Percentiles rank a stretch among this genome's conserved stretches.
Conservation (phyloP, 352 stramenopile genomes). For the Phytophthora foliorum region DNA sequence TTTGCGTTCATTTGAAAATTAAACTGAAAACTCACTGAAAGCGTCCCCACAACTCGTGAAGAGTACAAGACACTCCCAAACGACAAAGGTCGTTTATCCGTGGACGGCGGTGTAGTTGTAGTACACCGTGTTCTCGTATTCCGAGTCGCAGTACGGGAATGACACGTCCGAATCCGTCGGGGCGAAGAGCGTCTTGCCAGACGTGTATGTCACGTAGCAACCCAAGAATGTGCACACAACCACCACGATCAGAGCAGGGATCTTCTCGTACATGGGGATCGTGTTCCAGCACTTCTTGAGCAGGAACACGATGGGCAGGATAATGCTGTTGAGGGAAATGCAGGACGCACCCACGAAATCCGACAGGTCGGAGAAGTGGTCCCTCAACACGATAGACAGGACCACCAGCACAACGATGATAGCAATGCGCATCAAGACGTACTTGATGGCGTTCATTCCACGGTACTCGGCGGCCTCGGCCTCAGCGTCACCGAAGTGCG, state of each 20-base stretch:
- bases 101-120: constrained; percentile 51
- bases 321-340: constrained; percentile 64
- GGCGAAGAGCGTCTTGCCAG: constrained; percentile 53
- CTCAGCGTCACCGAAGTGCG: constrained; percentile 35
- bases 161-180: constrained; percentile 38
- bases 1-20: neutral
- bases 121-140: constrained; percentile 53
- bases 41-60: neutral
- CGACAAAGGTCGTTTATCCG: constrained; percentile 14
- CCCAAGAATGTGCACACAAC: constrained; percentile 49
- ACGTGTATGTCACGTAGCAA: constrained; percentile 54
- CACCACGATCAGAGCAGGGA: constrained; percentile 38
- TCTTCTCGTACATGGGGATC: constrained; percentile 53
- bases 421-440: constrained; percentile 48
- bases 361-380: constrained; percentile 58
- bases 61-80: neutral
- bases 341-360: constrained; percentile 66
- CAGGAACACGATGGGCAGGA: constrained; percentile 62
- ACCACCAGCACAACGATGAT: constrained; percentile 51
- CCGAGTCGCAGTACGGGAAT: constrained; percentile 59
- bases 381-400: constrained; percentile 34
- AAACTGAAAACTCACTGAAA: constrained; percentile 1
- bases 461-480: constrained; percentile 51
- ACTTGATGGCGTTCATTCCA: constrained; percentile 42
- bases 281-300: constrained; percentile 56